These are phyloP conservation scores for Leishmania guyanensis DNA, from an alignment of 208 protist genomes.

Conservation along the genomic window DNA sequence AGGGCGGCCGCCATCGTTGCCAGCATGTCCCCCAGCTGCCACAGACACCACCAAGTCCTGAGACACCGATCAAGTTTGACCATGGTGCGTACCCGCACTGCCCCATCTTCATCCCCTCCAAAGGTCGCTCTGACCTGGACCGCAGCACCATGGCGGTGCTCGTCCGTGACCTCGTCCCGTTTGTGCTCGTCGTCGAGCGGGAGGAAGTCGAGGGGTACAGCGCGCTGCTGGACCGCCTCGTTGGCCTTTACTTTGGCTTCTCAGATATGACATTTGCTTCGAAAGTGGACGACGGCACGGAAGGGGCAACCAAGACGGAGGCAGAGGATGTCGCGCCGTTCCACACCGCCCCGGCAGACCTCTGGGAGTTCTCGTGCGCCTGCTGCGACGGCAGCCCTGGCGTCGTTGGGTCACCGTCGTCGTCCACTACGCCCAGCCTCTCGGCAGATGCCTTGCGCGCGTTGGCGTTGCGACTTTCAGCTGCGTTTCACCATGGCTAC, in stretches of 20 bases:
- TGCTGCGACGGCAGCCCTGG: slow-evolving; percentile 15
- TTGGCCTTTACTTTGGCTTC: slow-evolving; percentile 52
- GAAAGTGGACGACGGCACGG: background rate
- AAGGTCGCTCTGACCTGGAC: slow-evolving; percentile 59
- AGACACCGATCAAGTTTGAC: slow-evolving; percentile 15
- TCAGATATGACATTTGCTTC: slow-evolving; percentile 33
- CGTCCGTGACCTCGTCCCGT: slow-evolving; percentile 72
- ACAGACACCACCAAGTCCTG: slow-evolving; percentile 7
- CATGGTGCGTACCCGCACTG: slow-evolving; percentile 58
- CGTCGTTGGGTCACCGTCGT: background rate
- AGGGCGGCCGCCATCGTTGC: background rate
- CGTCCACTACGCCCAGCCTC: background rate
- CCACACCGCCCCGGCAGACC: background rate
- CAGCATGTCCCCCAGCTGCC: background rate
- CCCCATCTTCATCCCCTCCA: slow-evolving; percentile 84
- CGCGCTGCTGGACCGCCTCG: slow-evolving; percentile 56
- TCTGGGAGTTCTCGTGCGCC: slow-evolving; percentile 33
- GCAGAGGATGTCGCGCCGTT: background rate
- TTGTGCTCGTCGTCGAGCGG: slow-evolving; percentile 78
- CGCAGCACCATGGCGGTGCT: slow-evolving; percentile 67
- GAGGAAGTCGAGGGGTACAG: slow-evolving; percentile 63
- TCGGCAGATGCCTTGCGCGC: slow-evolving; percentile 8
- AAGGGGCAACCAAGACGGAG: slow-evolving; percentile 5
- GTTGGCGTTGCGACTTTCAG: slow-evolving; percentile 22
- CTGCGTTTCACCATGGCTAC: slow-evolving; percentile 47